A percentile compares a stretch with the other conserved stretches of the same genome.
Conservation (phyloP, 2,329 filamentous ascomycete genomes). For the Paracamarosporium sp. region DNA sequence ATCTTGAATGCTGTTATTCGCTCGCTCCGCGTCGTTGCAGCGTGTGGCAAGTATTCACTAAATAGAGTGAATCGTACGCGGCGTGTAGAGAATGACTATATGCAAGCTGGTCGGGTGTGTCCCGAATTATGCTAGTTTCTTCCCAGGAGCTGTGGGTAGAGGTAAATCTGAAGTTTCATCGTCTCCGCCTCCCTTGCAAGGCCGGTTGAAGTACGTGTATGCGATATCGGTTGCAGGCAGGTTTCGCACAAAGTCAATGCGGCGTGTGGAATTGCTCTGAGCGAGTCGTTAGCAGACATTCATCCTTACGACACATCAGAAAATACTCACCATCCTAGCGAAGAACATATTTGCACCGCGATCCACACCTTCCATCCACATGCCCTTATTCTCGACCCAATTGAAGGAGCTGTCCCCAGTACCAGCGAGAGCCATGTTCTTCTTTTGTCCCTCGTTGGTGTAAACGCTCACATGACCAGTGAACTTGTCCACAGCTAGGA, state of each 20-base stretch:
- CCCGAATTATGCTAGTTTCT: neutral
- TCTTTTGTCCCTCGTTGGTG: slow-evolving; percentile 34
- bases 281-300: neutral
- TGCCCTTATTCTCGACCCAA: slow-evolving; percentile 8
- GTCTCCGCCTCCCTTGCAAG: slow-evolving; percentile 4
- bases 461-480: slow-evolving; percentile 39
- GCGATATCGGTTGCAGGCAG: slow-evolving; percentile 3
- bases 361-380: slow-evolving; percentile 7
- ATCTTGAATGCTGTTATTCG: no score
- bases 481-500: slow-evolving; percentile 41
- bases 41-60: no score
- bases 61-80: no score
- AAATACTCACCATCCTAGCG: slow-evolving; percentile 7
- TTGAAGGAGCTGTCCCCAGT: slow-evolving; percentile 7
- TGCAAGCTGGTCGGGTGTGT: neutral
- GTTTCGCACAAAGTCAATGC: slow-evolving; percentile 3
- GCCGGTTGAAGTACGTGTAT: slow-evolving; percentile 1
- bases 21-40: no score
- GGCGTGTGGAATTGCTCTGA: neutral
- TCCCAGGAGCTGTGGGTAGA: neutral
- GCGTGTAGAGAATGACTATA: neutral
- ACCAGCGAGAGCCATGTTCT: slow-evolving; percentile 16
- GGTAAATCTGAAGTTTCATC: neutral
- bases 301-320: neutral
- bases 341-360: slow-evolving; percentile 20